phyloP scores from a whole-genome alignment of 2,329 filamentous ascomycete genomes.

The Aspergillus sp. region DNA sequence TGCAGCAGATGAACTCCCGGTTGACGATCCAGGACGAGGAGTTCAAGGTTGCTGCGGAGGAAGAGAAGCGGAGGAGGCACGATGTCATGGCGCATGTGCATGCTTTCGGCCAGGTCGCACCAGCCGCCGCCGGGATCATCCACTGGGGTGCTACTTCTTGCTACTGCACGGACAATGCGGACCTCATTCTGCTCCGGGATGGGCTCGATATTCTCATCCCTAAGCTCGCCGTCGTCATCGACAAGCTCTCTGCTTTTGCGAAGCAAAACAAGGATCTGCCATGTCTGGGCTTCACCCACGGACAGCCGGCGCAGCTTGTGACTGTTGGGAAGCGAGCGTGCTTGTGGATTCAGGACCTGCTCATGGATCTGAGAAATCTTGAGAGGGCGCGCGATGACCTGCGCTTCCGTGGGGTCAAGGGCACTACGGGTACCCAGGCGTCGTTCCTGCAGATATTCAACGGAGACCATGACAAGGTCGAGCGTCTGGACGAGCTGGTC shows the following conservation, averaged over 20 bases:
- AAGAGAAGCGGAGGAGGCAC: conserved; percentile 65
- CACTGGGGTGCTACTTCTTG: conserved; percentile 60
- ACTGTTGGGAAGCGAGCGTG: conserved; percentile 57
- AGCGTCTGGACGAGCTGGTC: conserved; percentile 53
- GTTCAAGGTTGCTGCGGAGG: conserved; percentile 63
- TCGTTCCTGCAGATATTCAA: conserved; percentile 64
- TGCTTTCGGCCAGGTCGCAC: conserved; percentile 63
- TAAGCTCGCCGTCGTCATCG: conserved; percentile 70
- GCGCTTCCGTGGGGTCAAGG: conserved; percentile 64
- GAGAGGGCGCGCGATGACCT: conserved; percentile 60
- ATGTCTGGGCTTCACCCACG: conserved; percentile 68
- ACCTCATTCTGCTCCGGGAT: conserved; percentile 66
- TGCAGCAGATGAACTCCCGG: conserved; percentile 67
- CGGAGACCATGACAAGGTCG: conserved; percentile 50
- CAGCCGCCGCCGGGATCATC: conserved; percentile 72
- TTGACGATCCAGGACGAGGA: conserved; percentile 67
- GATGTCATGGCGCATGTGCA: conserved; percentile 61
- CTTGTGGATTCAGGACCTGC: conserved; percentile 66
- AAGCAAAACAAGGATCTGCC: conserved; percentile 62
- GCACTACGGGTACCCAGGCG: conserved; percentile 69
- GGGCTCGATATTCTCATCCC: conserved; percentile 66
- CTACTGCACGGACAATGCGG: conserved; percentile 60
- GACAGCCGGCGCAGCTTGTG: conserved; percentile 49
- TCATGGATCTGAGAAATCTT: conserved; percentile 66
- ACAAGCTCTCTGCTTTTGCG: conserved; percentile 64